Conservation (phyloP, 2,329 filamentous ascomycete species). For the Aureobasidium sp. region DNA sequence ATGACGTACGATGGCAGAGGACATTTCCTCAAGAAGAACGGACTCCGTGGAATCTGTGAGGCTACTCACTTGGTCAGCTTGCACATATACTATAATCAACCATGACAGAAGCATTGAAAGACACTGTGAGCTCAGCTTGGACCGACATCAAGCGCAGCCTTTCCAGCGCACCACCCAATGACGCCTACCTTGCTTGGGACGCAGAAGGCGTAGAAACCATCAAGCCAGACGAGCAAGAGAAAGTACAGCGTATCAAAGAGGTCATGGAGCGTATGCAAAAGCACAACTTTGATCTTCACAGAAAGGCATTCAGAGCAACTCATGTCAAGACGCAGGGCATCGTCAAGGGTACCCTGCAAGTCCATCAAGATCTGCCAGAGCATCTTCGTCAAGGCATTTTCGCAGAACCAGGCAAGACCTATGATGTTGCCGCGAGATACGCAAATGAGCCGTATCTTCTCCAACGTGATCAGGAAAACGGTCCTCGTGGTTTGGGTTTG, state of each 20-base stretch:
- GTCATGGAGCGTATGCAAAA: constrained; percentile 16
- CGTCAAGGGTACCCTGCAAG: constrained; percentile 18
- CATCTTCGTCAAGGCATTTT: constrained; percentile 18
- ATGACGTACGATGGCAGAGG: not conserved
- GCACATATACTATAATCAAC: not conserved
- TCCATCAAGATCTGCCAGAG: constrained; percentile 17
- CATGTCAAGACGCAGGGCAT: constrained; percentile 19
- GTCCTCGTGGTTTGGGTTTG: constrained; percentile 17
- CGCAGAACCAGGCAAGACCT: constrained; percentile 14
- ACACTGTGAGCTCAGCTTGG: not conserved
- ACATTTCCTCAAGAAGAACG: not conserved
- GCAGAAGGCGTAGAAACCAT: constrained; percentile 2
- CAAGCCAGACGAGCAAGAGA: constrained; percentile 14
- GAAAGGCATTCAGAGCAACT: constrained; percentile 16
- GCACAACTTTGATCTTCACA: constrained; percentile 17
- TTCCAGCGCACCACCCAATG: constrained; percentile 18
- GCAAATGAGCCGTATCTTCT: constrained; percentile 20
- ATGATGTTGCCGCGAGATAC: constrained; percentile 16
- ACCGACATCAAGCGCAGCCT: constrained; percentile 16
- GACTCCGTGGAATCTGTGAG: not conserved
- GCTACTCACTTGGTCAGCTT: not conserved
- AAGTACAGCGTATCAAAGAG: constrained; percentile 13
- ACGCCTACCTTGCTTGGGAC: constrained; percentile 18
- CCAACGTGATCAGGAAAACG: constrained; percentile 17
- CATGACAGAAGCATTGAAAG: constrained; percentile 10